A percentile compares a stretch with the other conserved stretches of the same genome.
These are phyloP conservation scores for Panicum virgatum DNA, from an alignment of 202 grass and related monocot species.

Conservation along the genomic window DNA sequence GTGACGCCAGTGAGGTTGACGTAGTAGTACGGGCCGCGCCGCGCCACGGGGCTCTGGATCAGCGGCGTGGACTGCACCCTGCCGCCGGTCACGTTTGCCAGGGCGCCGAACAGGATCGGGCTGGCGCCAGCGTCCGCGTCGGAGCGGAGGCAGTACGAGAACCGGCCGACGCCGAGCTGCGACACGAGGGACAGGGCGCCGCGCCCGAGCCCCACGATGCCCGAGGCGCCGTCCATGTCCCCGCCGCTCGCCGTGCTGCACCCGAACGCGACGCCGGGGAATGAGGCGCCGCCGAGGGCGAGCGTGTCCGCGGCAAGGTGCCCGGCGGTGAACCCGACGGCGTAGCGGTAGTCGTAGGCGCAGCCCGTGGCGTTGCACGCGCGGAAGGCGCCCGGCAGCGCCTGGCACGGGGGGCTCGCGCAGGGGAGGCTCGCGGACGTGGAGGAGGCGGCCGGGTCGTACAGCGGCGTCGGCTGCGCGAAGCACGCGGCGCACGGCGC, in stretches of 20 bases:
- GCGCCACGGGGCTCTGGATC: neutral
- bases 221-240: slow-evolving; percentile 20
- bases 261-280: slow-evolving; percentile 41
- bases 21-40: slow-evolving; percentile 43
- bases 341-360: slow-evolving; percentile 33
- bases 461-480: slow-evolving; percentile 36
- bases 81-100: slow-evolving; percentile 1
- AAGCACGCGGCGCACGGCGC: slow-evolving; percentile 36
- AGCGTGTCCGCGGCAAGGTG: slow-evolving; percentile 10
- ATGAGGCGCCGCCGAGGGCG: neutral
- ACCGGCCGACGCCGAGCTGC: slow-evolving; percentile 44
- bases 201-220: slow-evolving; percentile 49
- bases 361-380: slow-evolving; percentile 35
- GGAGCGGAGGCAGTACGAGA: slow-evolving; percentile 59
- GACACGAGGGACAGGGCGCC: slow-evolving; percentile 44
- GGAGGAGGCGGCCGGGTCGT: slow-evolving; percentile 41
- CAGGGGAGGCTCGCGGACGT: slow-evolving; percentile 46
- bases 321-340: neutral
- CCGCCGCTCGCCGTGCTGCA: slow-evolving; percentile 46
- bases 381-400: slow-evolving; percentile 4
- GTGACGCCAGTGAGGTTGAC: slow-evolving; percentile 48
- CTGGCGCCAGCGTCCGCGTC: slow-evolving; percentile 32
- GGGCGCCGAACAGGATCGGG: slow-evolving; percentile 53
- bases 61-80: slow-evolving; percentile 40
- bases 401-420: neutral